Evolutionary conservation across 2,329 filamentous ascomycete genomes (phyloP), one percentile per base, ranked within the genome.

Genomic region (Thelonectria olida): DNA sequence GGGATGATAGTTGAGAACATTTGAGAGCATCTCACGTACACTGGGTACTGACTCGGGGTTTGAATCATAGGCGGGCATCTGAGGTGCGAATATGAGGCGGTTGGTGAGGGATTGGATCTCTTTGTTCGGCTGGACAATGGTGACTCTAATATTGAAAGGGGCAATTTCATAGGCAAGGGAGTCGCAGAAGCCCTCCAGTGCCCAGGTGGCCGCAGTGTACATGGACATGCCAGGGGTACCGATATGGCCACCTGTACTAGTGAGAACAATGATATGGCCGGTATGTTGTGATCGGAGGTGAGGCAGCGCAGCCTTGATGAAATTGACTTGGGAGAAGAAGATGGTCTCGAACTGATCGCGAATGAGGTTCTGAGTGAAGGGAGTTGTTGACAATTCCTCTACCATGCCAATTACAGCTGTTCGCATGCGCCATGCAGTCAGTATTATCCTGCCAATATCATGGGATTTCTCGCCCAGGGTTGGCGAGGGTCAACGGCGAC

Each of bases 71-170:
- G 82, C 88, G 1, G 85, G 84, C 73, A 97, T 86, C 34, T 90
- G 89, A 5, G 95, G 94, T 3, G 92, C 91, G 67, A 95, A 92
- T 49, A 89, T 91, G 70, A 98, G 91, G 57, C 90, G 89, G 78
- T 97, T 97, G 25, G 92, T 96, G 58, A 98, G 84, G 28, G 93
- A 89, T 66, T 91, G 89, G 63, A 97, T 92, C 80, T 98, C 95
- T 79, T 97, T 93, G 78, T 93, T 96, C 23, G 94, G 93, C 81
- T 99, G 95, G 44, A 99, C 90, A 67, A 98, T 94, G 39, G 93
- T 97, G 76, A 98, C 88, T 77, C 95, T 97, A 80, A 98, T 89
- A 79, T 97, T 97, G 82, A 98, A 98, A 0, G 96, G 96, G 1
- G 95, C 92, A 65, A 99, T 91, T 78, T 99, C 96, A 78, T 97